Conservation (phyloP, 2,329 filamentous ascomycete species). For the Blastomyces silverae region DNA sequence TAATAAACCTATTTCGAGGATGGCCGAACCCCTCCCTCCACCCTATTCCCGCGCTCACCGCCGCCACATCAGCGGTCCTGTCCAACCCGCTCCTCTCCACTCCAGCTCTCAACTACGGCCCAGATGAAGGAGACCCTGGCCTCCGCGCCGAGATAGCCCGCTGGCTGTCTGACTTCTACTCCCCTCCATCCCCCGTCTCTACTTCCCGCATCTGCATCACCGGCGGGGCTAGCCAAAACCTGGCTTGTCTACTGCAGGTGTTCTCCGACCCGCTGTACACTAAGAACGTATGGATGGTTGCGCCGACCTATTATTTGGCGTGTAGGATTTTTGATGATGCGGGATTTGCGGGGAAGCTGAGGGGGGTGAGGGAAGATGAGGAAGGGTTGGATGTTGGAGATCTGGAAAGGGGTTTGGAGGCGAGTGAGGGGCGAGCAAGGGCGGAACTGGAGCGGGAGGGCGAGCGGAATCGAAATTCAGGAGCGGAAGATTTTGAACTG, state of each 20-base stretch:
- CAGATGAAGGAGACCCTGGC: constrained; percentile 64
- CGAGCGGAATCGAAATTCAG: constrained; percentile 7
- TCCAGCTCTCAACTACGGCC: constrained; percentile 69
- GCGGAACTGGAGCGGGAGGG: neutral
- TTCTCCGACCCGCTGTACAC: constrained; percentile 76
- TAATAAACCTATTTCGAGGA: constrained; percentile 42
- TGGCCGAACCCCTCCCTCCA: constrained; percentile 54
- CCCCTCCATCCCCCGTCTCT: neutral
- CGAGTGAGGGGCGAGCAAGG: constrained; percentile 44
- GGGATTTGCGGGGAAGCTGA: constrained; percentile 61
- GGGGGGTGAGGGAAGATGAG: constrained; percentile 67
- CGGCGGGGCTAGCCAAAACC: constrained; percentile 75
- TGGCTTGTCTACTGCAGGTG: constrained; percentile 68
- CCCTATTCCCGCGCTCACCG: constrained; percentile 56
- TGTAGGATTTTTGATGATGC: constrained; percentile 79
- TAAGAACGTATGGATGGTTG: constrained; percentile 68
- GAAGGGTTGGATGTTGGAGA: constrained; percentile 66
- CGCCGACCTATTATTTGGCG: constrained; percentile 77
- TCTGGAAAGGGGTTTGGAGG: constrained; percentile 47
- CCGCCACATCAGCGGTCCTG: constrained; percentile 56
- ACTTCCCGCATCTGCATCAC: constrained; percentile 54
- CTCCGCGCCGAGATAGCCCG: constrained; percentile 50
- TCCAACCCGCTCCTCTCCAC: constrained; percentile 52
- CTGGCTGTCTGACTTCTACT: constrained; percentile 27
- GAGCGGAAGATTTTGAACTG: constrained; percentile 37